These are phyloP conservation scores for Poterioochromonas sp. DNA, from an alignment of 352 stramenopile species.

Conservation along the genomic window DNA sequence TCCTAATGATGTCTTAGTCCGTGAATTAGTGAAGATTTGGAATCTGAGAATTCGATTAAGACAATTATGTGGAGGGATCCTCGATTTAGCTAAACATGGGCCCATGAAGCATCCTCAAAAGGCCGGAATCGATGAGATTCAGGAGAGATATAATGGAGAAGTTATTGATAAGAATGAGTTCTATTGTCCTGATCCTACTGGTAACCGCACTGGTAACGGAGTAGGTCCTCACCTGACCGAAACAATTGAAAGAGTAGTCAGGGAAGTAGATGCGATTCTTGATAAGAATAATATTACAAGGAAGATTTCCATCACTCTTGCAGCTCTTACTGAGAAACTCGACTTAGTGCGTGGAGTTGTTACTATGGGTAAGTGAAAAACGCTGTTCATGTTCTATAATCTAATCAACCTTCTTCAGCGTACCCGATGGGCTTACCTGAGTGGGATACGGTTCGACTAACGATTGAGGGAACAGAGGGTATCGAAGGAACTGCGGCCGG, in stretches of 20 bases:
- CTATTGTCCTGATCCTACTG: constrained; percentile 71
- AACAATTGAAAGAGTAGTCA: constrained; percentile 61
- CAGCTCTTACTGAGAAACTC: constrained; percentile 75
- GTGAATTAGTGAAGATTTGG: constrained; percentile 62
- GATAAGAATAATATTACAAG: constrained; percentile 55
- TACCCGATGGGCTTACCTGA: constrained; percentile 85
- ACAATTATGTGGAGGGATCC: constrained; percentile 61
- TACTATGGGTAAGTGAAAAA: constrained; percentile 42
- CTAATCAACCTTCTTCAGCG: constrained; percentile 47
- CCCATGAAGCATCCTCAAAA: constrained; percentile 67
- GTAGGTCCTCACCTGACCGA: constrained; percentile 64
- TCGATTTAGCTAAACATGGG: constrained; percentile 65
- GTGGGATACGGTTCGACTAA: constrained; percentile 69
- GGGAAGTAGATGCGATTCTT: constrained; percentile 59
- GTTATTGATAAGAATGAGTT: constrained; percentile 55
- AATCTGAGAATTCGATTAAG: constrained; percentile 64
- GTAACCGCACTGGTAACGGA: constrained; percentile 70
- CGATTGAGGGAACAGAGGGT: constrained; percentile 61
- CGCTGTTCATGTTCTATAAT: constrained; percentile 8
- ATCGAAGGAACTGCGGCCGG: constrained; percentile 55
- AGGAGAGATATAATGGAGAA: constrained; percentile 56
- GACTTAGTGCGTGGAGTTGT: constrained; percentile 77
- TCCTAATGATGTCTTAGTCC: constrained; percentile 68
- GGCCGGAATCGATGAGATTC: constrained; percentile 64
- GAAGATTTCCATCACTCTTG: constrained; percentile 55